Evolutionary conservation across 2,329 filamentous ascomycete genomes (phyloP).

Genomic region (Trichoderma polysporum): DNA sequence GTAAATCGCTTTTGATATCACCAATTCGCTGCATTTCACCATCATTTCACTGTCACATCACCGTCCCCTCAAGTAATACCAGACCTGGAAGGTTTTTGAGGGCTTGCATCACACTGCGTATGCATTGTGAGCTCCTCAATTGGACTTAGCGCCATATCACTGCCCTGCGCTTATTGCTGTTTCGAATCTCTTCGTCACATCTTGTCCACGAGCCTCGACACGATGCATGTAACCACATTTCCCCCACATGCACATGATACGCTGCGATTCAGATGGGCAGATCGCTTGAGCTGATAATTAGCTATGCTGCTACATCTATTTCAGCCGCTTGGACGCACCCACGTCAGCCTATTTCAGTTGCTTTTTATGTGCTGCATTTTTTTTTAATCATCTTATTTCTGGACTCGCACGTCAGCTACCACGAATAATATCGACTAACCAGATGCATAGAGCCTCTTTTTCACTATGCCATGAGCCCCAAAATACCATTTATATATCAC

Average conservation of each 20-base stretch:
- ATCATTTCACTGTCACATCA: background rate
- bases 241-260: background rate
- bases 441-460: background rate
- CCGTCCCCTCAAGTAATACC: background rate
- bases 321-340: no score
- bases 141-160: background rate
- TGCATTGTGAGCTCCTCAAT: background rate
- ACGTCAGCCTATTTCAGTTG: background rate
- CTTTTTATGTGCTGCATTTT: background rate
- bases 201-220: background rate
- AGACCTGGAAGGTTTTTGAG: background rate
- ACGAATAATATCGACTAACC: background rate
- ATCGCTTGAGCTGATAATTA: background rate
- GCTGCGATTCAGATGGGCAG: background rate
- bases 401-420: background rate
- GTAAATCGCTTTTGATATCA: background rate
- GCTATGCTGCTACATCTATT: background rate
- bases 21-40: background rate
- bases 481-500: constrained; percentile 24
- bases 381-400: background rate
- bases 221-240: background rate
- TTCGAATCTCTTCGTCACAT: background rate
- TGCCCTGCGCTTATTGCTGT: background rate
- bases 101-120: background rate
- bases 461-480: constrained; percentile 31